These are phyloP conservation scores for Aspergillus terreus DNA, from an alignment of 2,329 filamentous ascomycete species.

Conservation along the genomic window DNA sequence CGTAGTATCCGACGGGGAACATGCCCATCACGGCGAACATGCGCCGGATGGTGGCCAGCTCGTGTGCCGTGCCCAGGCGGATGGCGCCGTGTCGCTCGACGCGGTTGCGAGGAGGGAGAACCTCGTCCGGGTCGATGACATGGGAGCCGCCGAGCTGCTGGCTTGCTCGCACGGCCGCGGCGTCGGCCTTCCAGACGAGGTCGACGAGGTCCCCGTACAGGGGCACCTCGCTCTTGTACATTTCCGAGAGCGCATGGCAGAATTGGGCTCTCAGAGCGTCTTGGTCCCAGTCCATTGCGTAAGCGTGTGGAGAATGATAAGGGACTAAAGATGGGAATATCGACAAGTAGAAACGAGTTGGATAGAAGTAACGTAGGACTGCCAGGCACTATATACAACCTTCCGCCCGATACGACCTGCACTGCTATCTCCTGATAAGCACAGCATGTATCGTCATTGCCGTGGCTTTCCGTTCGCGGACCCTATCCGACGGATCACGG, in stretches of 20 bases:
- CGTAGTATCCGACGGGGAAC: slow-evolving; percentile 52
- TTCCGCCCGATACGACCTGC: neutral
- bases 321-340: neutral
- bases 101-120: slow-evolving; percentile 17
- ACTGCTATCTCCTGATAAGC: neutral
- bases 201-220: slow-evolving; percentile 30
- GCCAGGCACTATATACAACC: neutral
- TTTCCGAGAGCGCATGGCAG: slow-evolving; percentile 30
- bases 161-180: slow-evolving; percentile 14
- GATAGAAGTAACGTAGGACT: neutral
- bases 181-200: slow-evolving; percentile 28
- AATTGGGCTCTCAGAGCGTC: slow-evolving; percentile 27
- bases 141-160: slow-evolving; percentile 1
- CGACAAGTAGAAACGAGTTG: neutral
- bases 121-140: slow-evolving; percentile 18
- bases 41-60: slow-evolving; percentile 42
- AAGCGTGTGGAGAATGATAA: neutral
- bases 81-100: slow-evolving; percentile 48
- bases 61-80: slow-evolving; percentile 44
- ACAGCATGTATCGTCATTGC: neutral
- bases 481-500: neutral
- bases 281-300: slow-evolving; percentile 17
- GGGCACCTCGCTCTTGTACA: slow-evolving; percentile 34
- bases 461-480: neutral
- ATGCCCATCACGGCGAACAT: slow-evolving; percentile 49